A percentile compares a stretch with the other conserved stretches of the same genome.
Conservation (phyloP, 2,329 filamentous ascomycete genomes). For the Colletotrichum sp. region DNA sequence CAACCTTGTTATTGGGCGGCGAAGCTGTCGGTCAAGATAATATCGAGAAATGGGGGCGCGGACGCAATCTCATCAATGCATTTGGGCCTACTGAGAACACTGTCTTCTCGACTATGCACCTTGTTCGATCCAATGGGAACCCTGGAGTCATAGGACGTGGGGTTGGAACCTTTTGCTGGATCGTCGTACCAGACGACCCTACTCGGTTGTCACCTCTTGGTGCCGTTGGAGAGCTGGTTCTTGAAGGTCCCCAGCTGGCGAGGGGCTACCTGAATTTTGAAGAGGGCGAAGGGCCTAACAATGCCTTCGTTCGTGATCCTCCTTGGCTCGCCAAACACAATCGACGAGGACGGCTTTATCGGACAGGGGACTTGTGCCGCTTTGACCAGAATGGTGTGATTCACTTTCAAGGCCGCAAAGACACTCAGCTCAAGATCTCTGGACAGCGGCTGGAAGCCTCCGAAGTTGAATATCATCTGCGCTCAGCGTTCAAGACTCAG, state of each 20-base stretch:
- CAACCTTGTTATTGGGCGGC: constrained; percentile 36
- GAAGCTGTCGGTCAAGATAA: constrained; percentile 26
- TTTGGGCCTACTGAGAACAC: constrained; percentile 27
- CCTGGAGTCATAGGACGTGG: constrained; percentile 1
- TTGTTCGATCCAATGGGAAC: neutral
- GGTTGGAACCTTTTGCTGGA: constrained; percentile 2
- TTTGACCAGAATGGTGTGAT: constrained; percentile 6
- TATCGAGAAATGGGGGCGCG: constrained; percentile 22
- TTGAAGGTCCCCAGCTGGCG: constrained; percentile 10
- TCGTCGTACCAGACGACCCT: neutral
- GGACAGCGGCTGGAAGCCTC: constrained; percentile 34
- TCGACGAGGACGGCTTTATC: constrained; percentile 8
- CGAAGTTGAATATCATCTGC: constrained; percentile 28
- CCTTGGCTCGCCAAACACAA: neutral
- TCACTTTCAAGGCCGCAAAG: constrained; percentile 24
- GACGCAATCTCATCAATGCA: constrained; percentile 18
- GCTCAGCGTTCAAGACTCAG: neutral
- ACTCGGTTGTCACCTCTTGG: constrained; percentile 1
- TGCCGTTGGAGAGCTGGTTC: constrained; percentile 7
- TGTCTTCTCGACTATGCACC: constrained; percentile 22
- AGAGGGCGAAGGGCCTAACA: neutral
- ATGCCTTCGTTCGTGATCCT: constrained; percentile 6
- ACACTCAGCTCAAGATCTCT: constrained; percentile 28
- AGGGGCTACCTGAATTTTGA: constrained; percentile 11
- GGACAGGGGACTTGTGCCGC: constrained; percentile 21